These are phyloP conservation scores for Caryopteris hybrid DNA, from an alignment of 305 asterid species.

Conservation along the genomic window DNA sequence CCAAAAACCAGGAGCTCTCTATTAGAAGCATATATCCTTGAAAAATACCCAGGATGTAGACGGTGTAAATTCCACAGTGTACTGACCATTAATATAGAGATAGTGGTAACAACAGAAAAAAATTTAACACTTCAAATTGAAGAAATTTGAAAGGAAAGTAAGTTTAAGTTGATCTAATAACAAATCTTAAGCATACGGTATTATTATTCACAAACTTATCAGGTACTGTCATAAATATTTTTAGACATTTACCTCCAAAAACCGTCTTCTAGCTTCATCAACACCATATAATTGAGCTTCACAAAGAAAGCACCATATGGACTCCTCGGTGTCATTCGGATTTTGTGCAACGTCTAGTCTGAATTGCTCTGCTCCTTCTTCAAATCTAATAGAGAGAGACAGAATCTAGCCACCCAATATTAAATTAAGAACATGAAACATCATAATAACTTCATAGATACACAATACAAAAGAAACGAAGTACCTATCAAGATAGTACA, in stretches of 20 bases:
- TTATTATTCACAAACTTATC: not conserved
- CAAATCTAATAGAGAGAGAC: constrained; percentile 43
- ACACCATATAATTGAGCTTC: constrained; percentile 78
- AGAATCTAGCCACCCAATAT: constrained; percentile 5
- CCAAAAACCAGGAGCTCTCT: too few species aligned
- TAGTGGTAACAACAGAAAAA: not conserved
- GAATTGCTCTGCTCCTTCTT: constrained; percentile 82
- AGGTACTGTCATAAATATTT: not conserved
- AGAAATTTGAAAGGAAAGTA: not conserved
- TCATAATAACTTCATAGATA: not conserved
- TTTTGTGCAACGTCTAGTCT: constrained; percentile 84
- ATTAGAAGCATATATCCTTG: not conserved
- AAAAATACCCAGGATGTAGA: not conserved
- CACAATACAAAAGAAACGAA: not conserved
- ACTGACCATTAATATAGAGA: not conserved
- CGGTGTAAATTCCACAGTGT: not conserved
- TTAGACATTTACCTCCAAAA: constrained; percentile 50
- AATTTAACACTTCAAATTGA: not conserved
- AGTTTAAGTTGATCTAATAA: not conserved
- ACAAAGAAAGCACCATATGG: constrained; percentile 96
- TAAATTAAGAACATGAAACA: not conserved
- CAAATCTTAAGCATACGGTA: not conserved
- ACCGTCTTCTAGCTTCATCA: constrained; percentile 71
- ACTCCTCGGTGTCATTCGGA: constrained; percentile 93
- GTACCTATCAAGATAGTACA: constrained; percentile 81